Base-by-base conservation (phyloP, 2,329 filamentous ascomycete genomes). In the Endocalyx cinctus region DNA sequence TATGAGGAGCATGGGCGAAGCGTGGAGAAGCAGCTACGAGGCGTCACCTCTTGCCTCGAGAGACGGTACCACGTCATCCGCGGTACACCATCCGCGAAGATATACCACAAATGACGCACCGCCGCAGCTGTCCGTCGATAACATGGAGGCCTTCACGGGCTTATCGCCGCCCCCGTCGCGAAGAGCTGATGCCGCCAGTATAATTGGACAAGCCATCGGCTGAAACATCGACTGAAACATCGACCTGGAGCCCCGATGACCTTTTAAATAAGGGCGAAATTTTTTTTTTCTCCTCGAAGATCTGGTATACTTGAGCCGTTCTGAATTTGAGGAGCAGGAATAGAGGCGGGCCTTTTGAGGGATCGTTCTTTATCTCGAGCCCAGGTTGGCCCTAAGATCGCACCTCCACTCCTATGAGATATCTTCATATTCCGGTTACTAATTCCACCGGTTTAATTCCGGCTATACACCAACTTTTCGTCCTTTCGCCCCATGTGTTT, bases 161-260 rank as follows among this genome's bases (percentile, higher is more conserved):
- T 51, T 74, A 5, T 70, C 72, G 14, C 70, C 72, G 3, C 65
- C 69, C 7, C 70, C 70, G 10, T 50, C 64, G 17, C 54, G 72
- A 31, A 63, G 61, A 35, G 47, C 42, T 12, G 56, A 63, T 35
- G n/a, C n/a, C n/a, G n/a, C n/a, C n/a, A 63, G 62, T 10, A 64
- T 69, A 29, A 77, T 76, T 54, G 73, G 73, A 5, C 62, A 67
- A 17, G 72, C 72, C 4, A 67, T 77, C 33, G 72, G 72, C n/a
- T 77, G 61, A 70, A 26, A n/a, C n/a, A n/a, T n/a, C n/a, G n/a
- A n/a, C n/a, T n/a, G n/a, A n/a, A n/a, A n/a, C n/a, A n/a, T n/a
- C n/a, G n/a, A n/a, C n/a, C n/a, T n/a, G n/a, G n/a, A n/a, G n/a
- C n/a, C n/a, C 22, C 12, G 22, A 36, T 5, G 33, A 39, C 38